These are phyloP conservation scores for Castanea crenata DNA, from an alignment of 306 rosid genomes.

Conservation along the genomic window DNA sequence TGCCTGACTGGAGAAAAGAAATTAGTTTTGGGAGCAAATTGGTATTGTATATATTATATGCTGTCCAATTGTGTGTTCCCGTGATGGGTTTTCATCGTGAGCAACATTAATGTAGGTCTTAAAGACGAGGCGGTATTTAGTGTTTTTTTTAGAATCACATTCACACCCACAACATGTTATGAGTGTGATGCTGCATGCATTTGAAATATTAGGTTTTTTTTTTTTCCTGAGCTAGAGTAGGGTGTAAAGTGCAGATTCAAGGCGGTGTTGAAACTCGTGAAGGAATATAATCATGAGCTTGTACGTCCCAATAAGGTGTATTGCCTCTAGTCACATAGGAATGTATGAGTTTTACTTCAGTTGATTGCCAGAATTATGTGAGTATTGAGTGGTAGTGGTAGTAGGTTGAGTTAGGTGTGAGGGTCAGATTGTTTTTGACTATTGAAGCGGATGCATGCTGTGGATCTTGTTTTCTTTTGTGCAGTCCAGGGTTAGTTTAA, in stretches of 20 bases:
- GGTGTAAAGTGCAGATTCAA: slow-evolving; percentile 43
- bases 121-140: slow-evolving; percentile 20
- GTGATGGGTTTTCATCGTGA: slow-evolving; percentile 33
- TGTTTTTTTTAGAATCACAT: too few relatives aligned
- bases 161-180: too few relatives aligned
- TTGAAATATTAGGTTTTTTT: too few relatives aligned
- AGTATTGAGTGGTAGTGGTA: slow-evolving; percentile 1
- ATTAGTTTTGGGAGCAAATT: too few relatives aligned
- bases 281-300: slow-evolving; percentile 39
- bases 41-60: slow-evolving; percentile 16
- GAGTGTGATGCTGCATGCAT: too few relatives aligned
- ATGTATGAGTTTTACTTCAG: slow-evolving; percentile 31
- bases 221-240: slow-evolving; percentile 17
- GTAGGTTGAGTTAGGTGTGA: slow-evolving; percentile 37
- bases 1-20: too few relatives aligned
- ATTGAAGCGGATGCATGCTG: slow-evolving; percentile 34
- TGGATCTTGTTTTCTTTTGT: slow-evolving; percentile 32
- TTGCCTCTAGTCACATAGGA: slow-evolving; percentile 36
- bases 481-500: slow-evolving; percentile 27
- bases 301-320: slow-evolving; percentile 34
- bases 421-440: slow-evolving; percentile 33
- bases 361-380: slow-evolving; percentile 46
- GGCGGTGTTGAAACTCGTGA: slow-evolving; percentile 26
- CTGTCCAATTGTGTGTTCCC: slow-evolving; percentile 37
- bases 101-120: slow-evolving; percentile 23